Evolutionary conservation across 345 rosid genomes (phyloP).

Genomic region (Syzygium jambos): DNA sequence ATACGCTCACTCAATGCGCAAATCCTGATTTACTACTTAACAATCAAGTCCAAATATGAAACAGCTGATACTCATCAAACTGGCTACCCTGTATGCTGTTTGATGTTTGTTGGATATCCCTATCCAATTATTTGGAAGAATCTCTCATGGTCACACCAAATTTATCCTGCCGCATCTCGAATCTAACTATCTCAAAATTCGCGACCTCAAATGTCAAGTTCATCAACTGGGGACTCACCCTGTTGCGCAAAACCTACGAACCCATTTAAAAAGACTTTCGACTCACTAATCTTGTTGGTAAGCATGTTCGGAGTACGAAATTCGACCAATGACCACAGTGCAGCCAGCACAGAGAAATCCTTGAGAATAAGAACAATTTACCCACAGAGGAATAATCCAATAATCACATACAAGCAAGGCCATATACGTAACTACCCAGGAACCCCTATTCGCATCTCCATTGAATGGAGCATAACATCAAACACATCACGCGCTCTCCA

Average conservation of each 20-base stretch:
- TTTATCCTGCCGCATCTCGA: neutral
- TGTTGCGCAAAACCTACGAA: neutral
- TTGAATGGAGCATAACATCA: neutral
- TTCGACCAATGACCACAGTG: neutral
- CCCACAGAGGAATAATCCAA: neutral
- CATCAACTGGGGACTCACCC: neutral
- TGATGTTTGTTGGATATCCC: neutral
- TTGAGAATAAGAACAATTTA: neutral
- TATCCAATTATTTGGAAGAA: neutral
- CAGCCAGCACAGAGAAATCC: neutral
- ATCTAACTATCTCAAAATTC: neutral
- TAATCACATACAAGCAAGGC: neutral
- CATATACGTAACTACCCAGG: neutral
- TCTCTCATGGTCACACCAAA: neutral
- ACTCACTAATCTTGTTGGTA: neutral
- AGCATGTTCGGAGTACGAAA: neutral
- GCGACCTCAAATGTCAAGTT: neutral
- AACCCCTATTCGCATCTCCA: neutral
- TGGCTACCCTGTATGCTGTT: neutral
- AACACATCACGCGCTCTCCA: neutral
- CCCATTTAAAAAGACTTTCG: rapidly evolving
- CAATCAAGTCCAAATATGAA: neutral
- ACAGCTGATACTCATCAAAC: neutral
- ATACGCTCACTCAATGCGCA: neutral
- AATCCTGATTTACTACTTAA: neutral